Conservation (phyloP, 768 basidiomycete species). For the Lyophyllum atratum region DNA sequence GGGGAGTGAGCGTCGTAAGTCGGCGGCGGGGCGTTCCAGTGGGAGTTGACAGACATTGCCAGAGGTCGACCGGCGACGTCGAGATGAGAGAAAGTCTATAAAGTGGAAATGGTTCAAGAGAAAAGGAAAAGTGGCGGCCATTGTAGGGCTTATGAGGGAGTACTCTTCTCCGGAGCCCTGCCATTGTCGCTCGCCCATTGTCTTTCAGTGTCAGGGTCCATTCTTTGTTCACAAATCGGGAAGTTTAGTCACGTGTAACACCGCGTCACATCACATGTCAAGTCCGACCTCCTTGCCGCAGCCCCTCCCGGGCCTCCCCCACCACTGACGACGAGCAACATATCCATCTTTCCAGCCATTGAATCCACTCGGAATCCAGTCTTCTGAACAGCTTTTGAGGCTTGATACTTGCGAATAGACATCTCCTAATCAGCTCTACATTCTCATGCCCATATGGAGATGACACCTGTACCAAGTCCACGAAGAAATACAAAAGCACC, state of each 20-base stretch:
- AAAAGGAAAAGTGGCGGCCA: slow-evolving; percentile 8
- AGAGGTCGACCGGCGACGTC: slow-evolving; percentile 53
- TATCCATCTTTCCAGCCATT: too few relatives aligned
- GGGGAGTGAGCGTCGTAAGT: slow-evolving; percentile 55
- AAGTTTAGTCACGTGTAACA: neutral
- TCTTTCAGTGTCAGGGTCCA: neutral
- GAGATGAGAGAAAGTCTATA: slow-evolving; percentile 19
- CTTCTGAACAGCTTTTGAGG: too few relatives aligned
- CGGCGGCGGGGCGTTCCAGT: slow-evolving; percentile 51
- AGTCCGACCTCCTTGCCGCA: too few relatives aligned
- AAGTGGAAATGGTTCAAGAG: slow-evolving; percentile 20
- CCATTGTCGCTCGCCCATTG: slow-evolving; percentile 10
- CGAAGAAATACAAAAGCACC: neutral
- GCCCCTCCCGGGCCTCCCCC: too few relatives aligned
- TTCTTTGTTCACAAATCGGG: neutral
- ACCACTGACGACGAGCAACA: too few relatives aligned
- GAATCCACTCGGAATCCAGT: too few relatives aligned
- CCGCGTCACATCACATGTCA: neutral
- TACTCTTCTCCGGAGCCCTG: neutral
- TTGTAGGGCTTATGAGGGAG: slow-evolving; percentile 19
- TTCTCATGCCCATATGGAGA: neutral
- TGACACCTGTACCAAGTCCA: neutral
- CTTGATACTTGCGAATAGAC: neutral
- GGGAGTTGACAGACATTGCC: slow-evolving; percentile 29
- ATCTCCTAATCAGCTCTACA: neutral